These are phyloP conservation scores for Kickxella alabastrina DNA, from an alignment of 192 early-diverging fungal species.

Conservation along the genomic window DNA sequence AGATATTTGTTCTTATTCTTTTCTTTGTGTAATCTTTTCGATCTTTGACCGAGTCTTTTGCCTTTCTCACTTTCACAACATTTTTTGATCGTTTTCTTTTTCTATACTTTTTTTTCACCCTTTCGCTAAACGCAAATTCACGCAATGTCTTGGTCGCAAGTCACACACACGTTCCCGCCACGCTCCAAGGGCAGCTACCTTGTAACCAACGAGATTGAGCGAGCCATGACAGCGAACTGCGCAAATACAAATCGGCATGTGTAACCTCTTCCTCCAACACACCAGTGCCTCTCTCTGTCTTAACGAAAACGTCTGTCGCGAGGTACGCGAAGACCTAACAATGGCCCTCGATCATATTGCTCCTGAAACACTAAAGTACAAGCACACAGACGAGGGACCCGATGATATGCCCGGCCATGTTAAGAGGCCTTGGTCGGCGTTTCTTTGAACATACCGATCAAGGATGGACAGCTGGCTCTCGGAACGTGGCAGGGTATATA, in stretches of 20 bases:
- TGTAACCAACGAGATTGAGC: constrained; percentile 64
- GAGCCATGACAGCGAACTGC: constrained; percentile 55
- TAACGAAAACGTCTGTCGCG: constrained; percentile 83
- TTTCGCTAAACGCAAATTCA: not conserved
- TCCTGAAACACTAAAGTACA: constrained; percentile 73
- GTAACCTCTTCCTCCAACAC: constrained; percentile 87
- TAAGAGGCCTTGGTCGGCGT: constrained; percentile 80
- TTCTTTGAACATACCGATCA: constrained; percentile 82
- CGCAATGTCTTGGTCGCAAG: constrained; percentile 57
- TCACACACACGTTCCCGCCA: constrained; percentile 55
- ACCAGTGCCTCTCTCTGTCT: constrained; percentile 85
- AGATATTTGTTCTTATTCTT: not conserved
- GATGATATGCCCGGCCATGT: constrained; percentile 93
- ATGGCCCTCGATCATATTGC: constrained; percentile 80
- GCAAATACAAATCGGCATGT: constrained; percentile 71
- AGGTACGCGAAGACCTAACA: constrained; percentile 78
- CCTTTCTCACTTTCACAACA: no score
- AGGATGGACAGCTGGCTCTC: constrained; percentile 68
- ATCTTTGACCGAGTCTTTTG: no score
- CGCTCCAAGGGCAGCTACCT: constrained; percentile 72
- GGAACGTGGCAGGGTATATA: constrained; percentile 88
- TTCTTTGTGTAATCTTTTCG: no score
- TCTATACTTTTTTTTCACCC: not conserved
- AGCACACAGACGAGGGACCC: constrained; percentile 80
- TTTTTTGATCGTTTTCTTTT: no score